These are phyloP conservation scores for Botrytis tulipae DNA, from an alignment of 2,329 filamentous ascomycete species.

Conservation along the genomic window DNA sequence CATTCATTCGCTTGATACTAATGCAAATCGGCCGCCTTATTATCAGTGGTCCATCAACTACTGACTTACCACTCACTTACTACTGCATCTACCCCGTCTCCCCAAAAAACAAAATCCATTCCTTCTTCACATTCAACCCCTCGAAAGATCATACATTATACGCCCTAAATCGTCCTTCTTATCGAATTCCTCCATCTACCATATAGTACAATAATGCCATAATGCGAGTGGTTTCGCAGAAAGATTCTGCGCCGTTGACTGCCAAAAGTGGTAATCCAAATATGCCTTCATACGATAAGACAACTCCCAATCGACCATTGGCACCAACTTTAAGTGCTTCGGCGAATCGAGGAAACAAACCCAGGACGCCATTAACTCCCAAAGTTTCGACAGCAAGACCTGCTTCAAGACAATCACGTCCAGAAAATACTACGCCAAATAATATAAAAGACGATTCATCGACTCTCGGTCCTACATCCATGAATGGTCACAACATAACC, in stretches of 20 bases:
- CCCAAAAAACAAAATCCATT: neutral
- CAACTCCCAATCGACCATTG: constrained; percentile 50
- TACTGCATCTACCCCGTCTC: neutral
- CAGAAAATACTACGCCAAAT: constrained; percentile 31
- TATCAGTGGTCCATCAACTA: neutral
- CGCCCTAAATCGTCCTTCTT: neutral
- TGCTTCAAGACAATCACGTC: constrained; percentile 42
- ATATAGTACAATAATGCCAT: constrained; percentile 44
- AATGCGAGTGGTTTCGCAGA: constrained; percentile 43
- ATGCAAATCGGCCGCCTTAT: neutral
- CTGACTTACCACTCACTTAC: neutral
- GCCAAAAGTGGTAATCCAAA: constrained; percentile 35
- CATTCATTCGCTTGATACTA: neutral
- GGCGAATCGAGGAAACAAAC: constrained; percentile 52
- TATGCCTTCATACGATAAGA: constrained; percentile 51
- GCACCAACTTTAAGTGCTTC: constrained; percentile 67
- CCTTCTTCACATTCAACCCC: neutral
- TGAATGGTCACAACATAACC: constrained; percentile 66
- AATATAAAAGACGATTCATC: constrained; percentile 48
- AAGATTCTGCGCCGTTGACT: constrained; percentile 29
- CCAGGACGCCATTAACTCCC: constrained; percentile 57
- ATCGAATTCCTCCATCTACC: constrained; percentile 22
- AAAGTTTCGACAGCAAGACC: constrained; percentile 48
- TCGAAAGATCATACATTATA: neutral
- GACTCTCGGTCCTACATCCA: constrained; percentile 53